Percentiles rank a stretch among this genome's conserved stretches.
Evolutionary conservation across 805 yeast species (phyloP).

Genomic region (Saccharomycopsis fibuligera): DNA sequence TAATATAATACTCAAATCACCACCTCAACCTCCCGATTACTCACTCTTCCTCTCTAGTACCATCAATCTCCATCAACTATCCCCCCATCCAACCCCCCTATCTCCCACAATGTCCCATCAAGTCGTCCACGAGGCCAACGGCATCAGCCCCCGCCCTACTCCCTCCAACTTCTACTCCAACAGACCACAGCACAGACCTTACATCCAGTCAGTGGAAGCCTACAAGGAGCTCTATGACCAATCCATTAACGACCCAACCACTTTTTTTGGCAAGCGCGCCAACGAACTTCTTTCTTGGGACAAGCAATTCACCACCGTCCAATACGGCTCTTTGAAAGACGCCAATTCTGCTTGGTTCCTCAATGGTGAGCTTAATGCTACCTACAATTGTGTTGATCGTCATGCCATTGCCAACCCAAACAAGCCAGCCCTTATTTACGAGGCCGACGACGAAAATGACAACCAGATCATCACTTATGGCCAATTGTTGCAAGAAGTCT

Average conservation of each 20-base stretch:
- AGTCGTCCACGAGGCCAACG: conserved; percentile 59
- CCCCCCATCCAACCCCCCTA: too few species aligned
- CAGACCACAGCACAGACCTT: conserved; percentile 55
- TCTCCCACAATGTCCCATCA: too few species aligned
- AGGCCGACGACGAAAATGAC: conserved; percentile 84
- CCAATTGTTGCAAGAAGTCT: conserved; percentile 78
- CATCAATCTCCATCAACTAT: too few species aligned
- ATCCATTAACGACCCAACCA: conserved; percentile 74
- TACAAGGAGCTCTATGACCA: conserved; percentile 64
- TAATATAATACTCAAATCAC: too few species aligned
- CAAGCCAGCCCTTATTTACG: conserved; percentile 80
- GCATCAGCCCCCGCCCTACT: conserved; percentile 41
- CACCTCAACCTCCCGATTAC: too few species aligned
- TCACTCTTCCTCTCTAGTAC: too few species aligned
- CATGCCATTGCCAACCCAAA: conserved; percentile 86
- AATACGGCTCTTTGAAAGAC: conserved; percentile 55
- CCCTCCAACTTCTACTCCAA: conserved; percentile 49
- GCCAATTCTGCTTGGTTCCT: conserved; percentile 93
- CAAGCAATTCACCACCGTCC: conserved; percentile 50
- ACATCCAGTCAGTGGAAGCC: conserved; percentile 55
- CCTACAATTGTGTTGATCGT: conserved; percentile 91
- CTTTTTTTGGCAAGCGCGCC: conserved; percentile 76
- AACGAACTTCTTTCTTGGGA: conserved; percentile 73
- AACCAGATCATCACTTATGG: conserved; percentile 75
- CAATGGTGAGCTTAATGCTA: conserved; percentile 89